Evolutionary conservation across 352 stramenopile species (phyloP), one percentile per base, ranked within the genome.

Genomic region (Phytophthora foliorum): DNA sequence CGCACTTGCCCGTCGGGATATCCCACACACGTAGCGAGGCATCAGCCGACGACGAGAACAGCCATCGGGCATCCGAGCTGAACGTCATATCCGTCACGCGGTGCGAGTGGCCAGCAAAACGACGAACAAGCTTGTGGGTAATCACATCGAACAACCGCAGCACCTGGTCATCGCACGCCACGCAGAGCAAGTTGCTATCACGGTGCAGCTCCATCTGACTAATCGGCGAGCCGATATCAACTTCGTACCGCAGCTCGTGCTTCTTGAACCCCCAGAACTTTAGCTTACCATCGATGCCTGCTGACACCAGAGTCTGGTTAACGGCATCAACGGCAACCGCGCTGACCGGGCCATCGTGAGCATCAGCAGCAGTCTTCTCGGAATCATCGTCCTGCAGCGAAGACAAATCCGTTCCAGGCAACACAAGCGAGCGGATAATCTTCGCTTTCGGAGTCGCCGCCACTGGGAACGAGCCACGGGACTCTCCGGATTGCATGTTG

Each of bases 401-500:
- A 14, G 73, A 69, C 2, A 73, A 16, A 38, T 77, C 58, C n/a
- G 73, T 73, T 0, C 88, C 88, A 0, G 88, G 88, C 17, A 93
- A 62, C 53, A 83, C 78, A 10, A 95, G 80, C 51, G 76, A 81
- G 9, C 78, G 79, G 51, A 94, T 92, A 57, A 93, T 69, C 66
- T 84, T 82, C 4, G 75, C 48, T 58, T 84, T 88, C 11, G 84
- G 81, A 10, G 88, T 94, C 31, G 79, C 90, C 2, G 91, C 78
- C 31, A 89, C 89, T 10, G 95, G 95, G 75, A 92, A 99, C 21
- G 86, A 94, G 13, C 96, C 96, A 21, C 96, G 88, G 38, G 86
- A 80, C 32, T 97, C 86, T 21, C 97, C 96, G 31, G 91, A 98
- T 77, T 99, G 96, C 68, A 99, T 90, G 73, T 98, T 99, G 83